These are phyloP conservation scores for Picocystis salinarum DNA, from an alignment of 139 green algal species.

Conservation along the genomic window DNA sequence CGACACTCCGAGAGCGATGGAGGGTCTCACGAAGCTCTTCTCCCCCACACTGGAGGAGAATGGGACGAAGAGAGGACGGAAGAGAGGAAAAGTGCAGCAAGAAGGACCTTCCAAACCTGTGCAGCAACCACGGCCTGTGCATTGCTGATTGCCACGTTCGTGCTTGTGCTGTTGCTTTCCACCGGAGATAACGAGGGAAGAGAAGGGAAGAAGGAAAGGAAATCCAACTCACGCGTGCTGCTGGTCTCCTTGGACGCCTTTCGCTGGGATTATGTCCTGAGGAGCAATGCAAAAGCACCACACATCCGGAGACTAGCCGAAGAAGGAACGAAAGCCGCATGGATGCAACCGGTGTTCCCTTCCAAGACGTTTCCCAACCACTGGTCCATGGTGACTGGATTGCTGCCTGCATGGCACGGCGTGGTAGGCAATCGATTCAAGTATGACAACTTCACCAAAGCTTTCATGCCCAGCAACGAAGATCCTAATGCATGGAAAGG, in stretches of 20 bases:
- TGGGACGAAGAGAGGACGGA: no score
- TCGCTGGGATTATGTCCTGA: slow-evolving; percentile 16
- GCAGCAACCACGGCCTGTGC: no score
- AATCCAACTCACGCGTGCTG: slow-evolving; percentile 10
- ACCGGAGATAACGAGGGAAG: no score
- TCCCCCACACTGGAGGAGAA: no score
- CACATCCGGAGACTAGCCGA: slow-evolving; percentile 5
- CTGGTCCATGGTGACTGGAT: slow-evolving; percentile 19
- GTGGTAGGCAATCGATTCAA: slow-evolving; percentile 17
- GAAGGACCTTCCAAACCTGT: no score
- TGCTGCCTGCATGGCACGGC: slow-evolving; percentile 11
- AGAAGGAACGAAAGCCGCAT: slow-evolving; percentile 6
- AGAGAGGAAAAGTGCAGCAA: no score
- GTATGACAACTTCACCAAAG: slow-evolving; percentile 6
- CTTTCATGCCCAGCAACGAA: slow-evolving; percentile 4
- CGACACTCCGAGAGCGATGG: no score
- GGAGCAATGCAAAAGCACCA: slow-evolving; percentile 11
- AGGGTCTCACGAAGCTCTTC: no score
- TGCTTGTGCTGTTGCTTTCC: no score
- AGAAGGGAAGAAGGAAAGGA: no score
- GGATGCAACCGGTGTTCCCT: slow-evolving; percentile 16
- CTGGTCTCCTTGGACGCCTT: slow-evolving; percentile 18
- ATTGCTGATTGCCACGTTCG: no score
- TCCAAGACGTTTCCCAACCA: slow-evolving; percentile 21
- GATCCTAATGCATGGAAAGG: no score